Evolutionary conservation across 441 rosid species (phyloP).

Genomic region (Brassica balearica): DNA sequence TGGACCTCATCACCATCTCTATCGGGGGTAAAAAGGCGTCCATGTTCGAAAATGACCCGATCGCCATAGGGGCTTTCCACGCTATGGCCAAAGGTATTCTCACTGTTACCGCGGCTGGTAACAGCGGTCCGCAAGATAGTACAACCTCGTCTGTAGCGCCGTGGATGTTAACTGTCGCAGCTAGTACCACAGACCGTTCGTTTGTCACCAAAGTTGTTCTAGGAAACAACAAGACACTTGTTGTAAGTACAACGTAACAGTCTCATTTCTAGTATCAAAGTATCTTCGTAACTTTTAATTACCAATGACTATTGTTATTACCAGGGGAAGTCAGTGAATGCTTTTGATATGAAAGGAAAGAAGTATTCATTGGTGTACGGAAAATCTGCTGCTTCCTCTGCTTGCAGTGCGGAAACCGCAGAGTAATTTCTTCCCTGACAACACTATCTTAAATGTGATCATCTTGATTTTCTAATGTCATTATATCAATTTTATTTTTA

Average conservation of each 20-base stretch:
- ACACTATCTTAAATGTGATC: background rate
- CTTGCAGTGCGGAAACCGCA: background rate
- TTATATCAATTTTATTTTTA: background rate
- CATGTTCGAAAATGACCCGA: slow-evolving; percentile 9
- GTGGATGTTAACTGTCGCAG: slow-evolving; percentile 54
- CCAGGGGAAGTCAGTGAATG: slow-evolving; percentile 21
- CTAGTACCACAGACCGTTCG: slow-evolving; percentile 46
- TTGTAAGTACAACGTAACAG: slow-evolving; percentile 34
- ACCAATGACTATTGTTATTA: background rate
- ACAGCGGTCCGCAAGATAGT: background rate
- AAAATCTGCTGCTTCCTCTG: background rate
- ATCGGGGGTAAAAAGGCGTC: background rate
- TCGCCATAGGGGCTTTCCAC: slow-evolving; percentile 59
- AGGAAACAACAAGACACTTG: slow-evolving; percentile 44
- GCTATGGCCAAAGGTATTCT: slow-evolving; percentile 55
- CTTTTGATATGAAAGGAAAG: slow-evolving; percentile 17
- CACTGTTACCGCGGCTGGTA: slow-evolving; percentile 47
- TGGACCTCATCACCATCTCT: slow-evolving; percentile 52
- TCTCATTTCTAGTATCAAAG: background rate
- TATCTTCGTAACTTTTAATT: background rate
- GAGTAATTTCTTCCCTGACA: slow-evolving; percentile 25
- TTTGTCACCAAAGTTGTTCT: slow-evolving; percentile 50
- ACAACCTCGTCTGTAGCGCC: slow-evolving; percentile 43
- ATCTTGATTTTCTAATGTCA: background rate
- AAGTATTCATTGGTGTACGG: slow-evolving; percentile 35